Conservation (phyloP, 225 moss, liverwort and hornwort genomes). For the Pseudoscleropodium purum region DNA sequence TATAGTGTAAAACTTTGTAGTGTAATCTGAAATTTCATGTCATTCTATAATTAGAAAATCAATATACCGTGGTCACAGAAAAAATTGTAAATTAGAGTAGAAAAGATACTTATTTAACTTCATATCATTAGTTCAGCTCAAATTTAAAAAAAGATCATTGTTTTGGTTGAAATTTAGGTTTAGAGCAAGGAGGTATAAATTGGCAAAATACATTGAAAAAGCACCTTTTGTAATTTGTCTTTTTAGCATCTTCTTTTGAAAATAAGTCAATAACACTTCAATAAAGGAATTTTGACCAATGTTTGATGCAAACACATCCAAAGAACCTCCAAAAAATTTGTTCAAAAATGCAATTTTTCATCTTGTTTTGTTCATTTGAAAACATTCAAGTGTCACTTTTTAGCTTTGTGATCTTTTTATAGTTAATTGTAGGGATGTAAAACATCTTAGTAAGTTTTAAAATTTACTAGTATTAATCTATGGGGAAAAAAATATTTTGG, state of each 20-base stretch:
- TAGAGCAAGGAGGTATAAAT: not conserved
- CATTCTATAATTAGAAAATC: not conserved
- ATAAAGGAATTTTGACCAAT: not conserved
- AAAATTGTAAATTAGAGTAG: not conserved
- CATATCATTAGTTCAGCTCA: not conserved
- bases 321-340: not conserved
- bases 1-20: not conserved
- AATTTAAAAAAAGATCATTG: not conserved
- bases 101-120: too few relatives aligned
- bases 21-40: accelerated
- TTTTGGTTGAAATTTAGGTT: not conserved
- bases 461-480: not conserved
- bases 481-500: not conserved
- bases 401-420: accelerated
- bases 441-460: not conserved
- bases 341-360: not conserved
- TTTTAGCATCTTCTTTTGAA: too few relatives aligned
- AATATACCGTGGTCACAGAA: accelerated
- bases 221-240: not conserved
- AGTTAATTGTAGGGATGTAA: not conserved
- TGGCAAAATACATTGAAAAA: not conserved
- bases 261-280: not conserved
- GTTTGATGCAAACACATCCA: not conserved
- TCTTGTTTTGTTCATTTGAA: not conserved
- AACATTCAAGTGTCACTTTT: not conserved